Evolutionary conservation across 1,139 yeast genomes (phyloP), one percentile per base, ranked within the genome.

Genomic region (Lodderomyces pseudojiufengensis): DNA sequence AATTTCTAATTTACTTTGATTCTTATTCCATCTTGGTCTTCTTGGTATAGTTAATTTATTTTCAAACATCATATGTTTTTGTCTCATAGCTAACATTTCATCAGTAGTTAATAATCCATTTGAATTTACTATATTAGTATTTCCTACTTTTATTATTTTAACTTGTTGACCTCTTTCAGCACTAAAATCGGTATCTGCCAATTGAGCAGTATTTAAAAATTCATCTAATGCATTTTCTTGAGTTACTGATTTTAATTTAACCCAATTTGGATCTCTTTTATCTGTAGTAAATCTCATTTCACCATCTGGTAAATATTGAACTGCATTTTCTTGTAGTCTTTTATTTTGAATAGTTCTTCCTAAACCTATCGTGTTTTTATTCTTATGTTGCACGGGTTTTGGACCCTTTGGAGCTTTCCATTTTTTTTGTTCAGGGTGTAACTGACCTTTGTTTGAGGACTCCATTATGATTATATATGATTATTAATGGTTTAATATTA

Each of bases 161-260:
- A 92, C 92, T 51, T 84, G 87, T 36, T 84, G 80, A 39, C 80
- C 76, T 52, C 84, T 80, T 48, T 90, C 97, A 3, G 98, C 96
- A 5, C 95, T 81, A 61, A 94, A 92, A 65, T 92, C 98, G 13
- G 94, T 88, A 55, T 88, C 96, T 2, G 97, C 97, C 45, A 94
- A 73, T 57, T 86, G 95, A 1, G 98, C 98, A 9, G 97, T 90
- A 54, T 80, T 84, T 53, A 94, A 74, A 60, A 94, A 90, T 62
- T 92, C 98, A 60, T 94, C 98, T 46, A 94, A 65, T 1, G 97
- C 83, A 49, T 85, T 79, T 59, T 94, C 97, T 52, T 94, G 97
- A 0, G 98, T 92, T 18, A 92, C 95, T 7, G 97, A 87, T 55
- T 94, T 76, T 51, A 92, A 65, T 51, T 88, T 87, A 36, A 85